Conservation (phyloP, 1,284 basidiomycete genomes). For the Trichosporon faecale region DNA sequence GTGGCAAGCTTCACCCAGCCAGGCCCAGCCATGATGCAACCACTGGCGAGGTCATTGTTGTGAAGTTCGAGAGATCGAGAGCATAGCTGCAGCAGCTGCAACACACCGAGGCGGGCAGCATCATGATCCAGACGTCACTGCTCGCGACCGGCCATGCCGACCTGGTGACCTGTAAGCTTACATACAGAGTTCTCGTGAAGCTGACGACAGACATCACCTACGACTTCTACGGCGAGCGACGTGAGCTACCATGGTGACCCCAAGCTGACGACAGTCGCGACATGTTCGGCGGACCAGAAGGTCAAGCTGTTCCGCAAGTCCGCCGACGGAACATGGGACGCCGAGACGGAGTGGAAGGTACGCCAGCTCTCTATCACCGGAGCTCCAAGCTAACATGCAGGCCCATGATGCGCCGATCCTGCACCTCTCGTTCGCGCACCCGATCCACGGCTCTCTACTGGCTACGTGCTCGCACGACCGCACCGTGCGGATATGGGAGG, state of each 20-base stretch:
- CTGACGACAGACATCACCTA: constrained; percentile 69
- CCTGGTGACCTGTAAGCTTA: constrained; percentile 49
- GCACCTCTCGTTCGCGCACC: constrained; percentile 81
- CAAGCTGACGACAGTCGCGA: constrained; percentile 45
- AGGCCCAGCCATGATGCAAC: constrained; percentile 1
- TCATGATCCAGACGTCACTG: constrained; percentile 51
- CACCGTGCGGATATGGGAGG: constrained; percentile 86
- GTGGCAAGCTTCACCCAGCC: not conserved
- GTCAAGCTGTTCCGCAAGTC: constrained; percentile 77
- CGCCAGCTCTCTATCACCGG: constrained; percentile 21
- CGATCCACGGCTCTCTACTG: constrained; percentile 78
- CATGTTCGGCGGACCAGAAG: constrained; percentile 57
- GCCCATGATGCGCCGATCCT: constrained; percentile 84
- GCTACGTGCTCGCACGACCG: constrained; percentile 83
- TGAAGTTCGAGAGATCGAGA: not conserved
- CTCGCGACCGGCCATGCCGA: constrained; percentile 51
- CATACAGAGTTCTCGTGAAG: not conserved
- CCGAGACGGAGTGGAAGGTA: constrained; percentile 85
- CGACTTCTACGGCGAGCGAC: constrained; percentile 79
- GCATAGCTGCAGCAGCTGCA: not conserved
- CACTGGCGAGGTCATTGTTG: constrained; percentile 8
- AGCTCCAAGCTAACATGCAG: constrained; percentile 54
- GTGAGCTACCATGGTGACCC: constrained; percentile 60
- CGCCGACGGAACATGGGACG: constrained; percentile 63
- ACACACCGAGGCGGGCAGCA: constrained; percentile 1